Evolutionary conservation across 2,329 filamentous ascomycete genomes (phyloP), one percentile per base, ranked within the genome.

Genomic region (Alternaria triticimaculans): DNA sequence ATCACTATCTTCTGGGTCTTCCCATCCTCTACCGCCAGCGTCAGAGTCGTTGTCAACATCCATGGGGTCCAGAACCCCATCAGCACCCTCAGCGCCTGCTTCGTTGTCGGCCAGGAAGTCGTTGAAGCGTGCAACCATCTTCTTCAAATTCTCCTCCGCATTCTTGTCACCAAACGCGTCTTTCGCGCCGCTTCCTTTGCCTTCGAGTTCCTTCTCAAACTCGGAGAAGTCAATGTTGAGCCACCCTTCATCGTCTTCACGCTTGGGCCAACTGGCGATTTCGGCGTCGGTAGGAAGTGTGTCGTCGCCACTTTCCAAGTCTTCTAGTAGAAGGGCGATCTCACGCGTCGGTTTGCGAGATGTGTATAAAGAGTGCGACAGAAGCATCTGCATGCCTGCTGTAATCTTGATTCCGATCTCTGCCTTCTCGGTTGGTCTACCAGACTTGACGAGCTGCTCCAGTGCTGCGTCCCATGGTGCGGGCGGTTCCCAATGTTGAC

Each of bases 111-210:
- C 92, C 49, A 99, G 81, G 72, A 99, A 98, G 12, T 91, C 85
- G 75, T 97, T 94, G 74, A 99, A 98, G n/a, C 93, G 88, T 50
- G 92, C 91, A 0, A 99, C 96, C 77, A 98, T 97, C 75, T 95
- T 95, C 58, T 91, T 90, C 21, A 99, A 83, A 76, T 97, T 91
- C 5, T 89, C 88, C 73, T 94, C 89, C 0, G 90, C 87, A 23
- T 84, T 84, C 5, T 86, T 82, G 75, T 94, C 89, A 2, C 90
- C 91, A 74, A 92, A 84, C 0, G 79, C 81, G 5, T 68, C 64
- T 4, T 65, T 64, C 28, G 28, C 61, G 4, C 45, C 68, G 11
- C 73, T 74, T 7, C 73, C 76, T 55, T 78, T 79, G 65, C 87
- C 87, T 58, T 84, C 83, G 2, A 99, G 82, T 76, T 97, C 94